A percentile compares a stretch with the other conserved stretches of the same genome.
These are phyloP conservation scores for Panellus pusillus DNA, from an alignment of 768 basidiomycete species.

Conservation along the genomic window DNA sequence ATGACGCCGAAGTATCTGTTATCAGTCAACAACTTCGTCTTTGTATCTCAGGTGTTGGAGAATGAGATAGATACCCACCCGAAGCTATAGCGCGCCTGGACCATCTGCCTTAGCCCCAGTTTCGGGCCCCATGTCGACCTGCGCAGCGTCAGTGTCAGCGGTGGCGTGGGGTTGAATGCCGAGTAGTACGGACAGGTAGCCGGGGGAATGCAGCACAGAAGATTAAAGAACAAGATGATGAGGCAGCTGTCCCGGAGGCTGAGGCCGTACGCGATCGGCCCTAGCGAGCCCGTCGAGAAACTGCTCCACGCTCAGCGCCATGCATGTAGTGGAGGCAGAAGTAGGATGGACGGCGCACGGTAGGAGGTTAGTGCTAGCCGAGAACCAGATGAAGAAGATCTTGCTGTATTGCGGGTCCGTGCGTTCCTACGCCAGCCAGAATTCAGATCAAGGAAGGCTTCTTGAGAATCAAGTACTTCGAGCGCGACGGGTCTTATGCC, in stretches of 20 bases:
- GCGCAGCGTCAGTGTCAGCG: neutral
- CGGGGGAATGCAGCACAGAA: constrained; percentile 60
- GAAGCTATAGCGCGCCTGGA: constrained; percentile 52
- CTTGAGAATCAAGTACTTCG: constrained; percentile 1
- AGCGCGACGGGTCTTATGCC: constrained; percentile 17
- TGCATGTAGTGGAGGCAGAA: neutral
- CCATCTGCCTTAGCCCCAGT: constrained; percentile 85
- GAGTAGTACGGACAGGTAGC: constrained; percentile 50
- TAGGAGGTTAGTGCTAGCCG: constrained; percentile 70
- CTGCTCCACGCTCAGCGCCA: constrained; percentile 28
- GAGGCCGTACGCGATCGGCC: constrained; percentile 59
- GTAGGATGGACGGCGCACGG: constrained; percentile 33
- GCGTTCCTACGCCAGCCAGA: constrained; percentile 39
- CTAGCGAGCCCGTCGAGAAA: constrained; percentile 69
- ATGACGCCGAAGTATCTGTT: constrained; percentile 64
- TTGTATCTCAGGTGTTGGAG: neutral
- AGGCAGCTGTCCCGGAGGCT: constrained; percentile 63
- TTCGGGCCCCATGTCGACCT: constrained; percentile 77
- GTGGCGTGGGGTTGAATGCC: neutral
- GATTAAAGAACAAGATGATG: constrained; percentile 66
- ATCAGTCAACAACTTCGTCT: constrained; percentile 15
- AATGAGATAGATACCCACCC: constrained; percentile 26
- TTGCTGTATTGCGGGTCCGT: constrained; percentile 63
- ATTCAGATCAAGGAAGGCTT: neutral
- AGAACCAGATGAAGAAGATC: constrained; percentile 78